phyloP scores from a whole-genome alignment of 495 filamentous ascomycete genomes.

The Daldinia childiae region DNA sequence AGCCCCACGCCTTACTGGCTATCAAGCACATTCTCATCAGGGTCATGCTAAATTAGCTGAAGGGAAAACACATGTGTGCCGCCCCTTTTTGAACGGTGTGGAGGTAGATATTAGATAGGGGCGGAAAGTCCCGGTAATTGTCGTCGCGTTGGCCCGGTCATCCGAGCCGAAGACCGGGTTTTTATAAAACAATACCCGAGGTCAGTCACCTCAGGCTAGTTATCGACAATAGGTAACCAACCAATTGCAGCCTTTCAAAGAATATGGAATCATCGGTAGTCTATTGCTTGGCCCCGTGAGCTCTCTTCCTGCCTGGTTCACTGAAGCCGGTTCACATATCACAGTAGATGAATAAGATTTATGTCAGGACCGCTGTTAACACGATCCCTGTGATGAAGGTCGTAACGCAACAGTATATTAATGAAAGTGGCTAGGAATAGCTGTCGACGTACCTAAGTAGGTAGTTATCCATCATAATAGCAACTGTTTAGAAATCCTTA shows the following conservation, averaged over 20 bases:
- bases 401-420: not conserved
- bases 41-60: too few species aligned
- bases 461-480: not conserved
- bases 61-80: too few species aligned
- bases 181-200: constrained; percentile 30
- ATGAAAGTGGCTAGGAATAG: not conserved
- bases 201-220: constrained; percentile 7
- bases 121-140: not conserved
- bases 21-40: too few species aligned
- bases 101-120: constrained; percentile 15
- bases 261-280: not conserved
- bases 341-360: not conserved
- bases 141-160: constrained; percentile 15
- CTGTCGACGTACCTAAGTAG: not conserved
- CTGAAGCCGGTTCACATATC: not conserved
- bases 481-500: not conserved
- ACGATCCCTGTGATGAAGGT: not conserved
- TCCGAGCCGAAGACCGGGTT: constrained; percentile 20
- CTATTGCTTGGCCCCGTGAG: not conserved
- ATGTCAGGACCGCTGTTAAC: not conserved
- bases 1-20: too few species aligned
- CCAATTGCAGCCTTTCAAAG: not conserved
- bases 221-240: not conserved
- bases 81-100: not conserved
- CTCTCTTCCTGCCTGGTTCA: not conserved